Conservation (phyloP, 2,329 filamentous ascomycete genomes). For the Beauveria rudraprayagi region DNA sequence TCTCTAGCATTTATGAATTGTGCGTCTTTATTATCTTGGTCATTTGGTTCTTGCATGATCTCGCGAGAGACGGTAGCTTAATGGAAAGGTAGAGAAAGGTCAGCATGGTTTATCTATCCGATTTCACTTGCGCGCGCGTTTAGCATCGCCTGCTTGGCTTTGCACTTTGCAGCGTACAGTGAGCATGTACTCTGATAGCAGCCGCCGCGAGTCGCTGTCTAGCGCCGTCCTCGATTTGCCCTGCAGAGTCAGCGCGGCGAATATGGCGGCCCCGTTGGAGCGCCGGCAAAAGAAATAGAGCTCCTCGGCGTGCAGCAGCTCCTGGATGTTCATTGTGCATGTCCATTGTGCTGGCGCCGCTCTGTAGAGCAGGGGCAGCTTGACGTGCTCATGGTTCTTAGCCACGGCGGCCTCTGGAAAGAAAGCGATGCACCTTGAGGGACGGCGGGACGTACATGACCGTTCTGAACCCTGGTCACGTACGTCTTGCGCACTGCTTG, state of each 20-base stretch:
- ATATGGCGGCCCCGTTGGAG: slow-evolving; percentile 36
- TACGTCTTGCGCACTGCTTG: slow-evolving; percentile 38
- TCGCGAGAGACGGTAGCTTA: background rate
- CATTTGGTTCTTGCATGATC: background rate
- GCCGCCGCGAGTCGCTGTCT: slow-evolving; percentile 34
- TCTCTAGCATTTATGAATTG: background rate
- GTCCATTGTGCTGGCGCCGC: slow-evolving; percentile 34
- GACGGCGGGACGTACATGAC: slow-evolving; percentile 33
- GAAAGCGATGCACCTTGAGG: background rate
- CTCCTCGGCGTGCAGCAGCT: slow-evolving; percentile 49
- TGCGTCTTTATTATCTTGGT: background rate
- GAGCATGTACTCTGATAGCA: slow-evolving; percentile 31
- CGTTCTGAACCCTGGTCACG: slow-evolving; percentile 43
- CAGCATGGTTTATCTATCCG: too few relatives aligned
- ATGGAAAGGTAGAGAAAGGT: background rate
- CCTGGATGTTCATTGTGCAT: slow-evolving; percentile 41
- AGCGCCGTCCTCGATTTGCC: slow-evolving; percentile 24
- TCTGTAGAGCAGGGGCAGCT: slow-evolving; percentile 29
- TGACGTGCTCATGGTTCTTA: slow-evolving; percentile 24
- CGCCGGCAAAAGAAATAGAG: slow-evolving; percentile 43
- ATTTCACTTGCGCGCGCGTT: background rate
- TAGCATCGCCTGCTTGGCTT: slow-evolving; percentile 19
- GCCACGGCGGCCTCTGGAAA: too few relatives aligned
- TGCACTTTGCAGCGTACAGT: slow-evolving; percentile 35
- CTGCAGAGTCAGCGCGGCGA: slow-evolving; percentile 30